Base-by-base conservation (phyloP, 1,284 basidiomycete species). In the Wallemia hederae region DNA sequence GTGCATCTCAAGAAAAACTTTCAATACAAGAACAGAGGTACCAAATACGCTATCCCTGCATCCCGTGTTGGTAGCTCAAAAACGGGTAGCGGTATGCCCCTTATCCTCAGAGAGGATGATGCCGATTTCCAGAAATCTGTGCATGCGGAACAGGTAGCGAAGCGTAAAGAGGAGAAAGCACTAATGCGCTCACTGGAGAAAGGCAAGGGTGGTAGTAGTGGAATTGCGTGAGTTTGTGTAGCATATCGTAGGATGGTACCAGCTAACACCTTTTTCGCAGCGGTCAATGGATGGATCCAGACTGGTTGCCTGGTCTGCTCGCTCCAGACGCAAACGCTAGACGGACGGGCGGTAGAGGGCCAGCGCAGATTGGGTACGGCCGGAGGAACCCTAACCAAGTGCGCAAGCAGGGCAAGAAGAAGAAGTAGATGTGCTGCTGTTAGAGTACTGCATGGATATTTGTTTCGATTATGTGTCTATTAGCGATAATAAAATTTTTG, bases 1-100 rank as follows among this genome's bases (percentile, higher is more conserved):
- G 77, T 96, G 9, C 90, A 97, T 72, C 79, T 96, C 60, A 94
- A 90, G 72, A 78, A 80, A 67, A 94, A 92, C 72, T 98, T 92
- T 72, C 88, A 92, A 69, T 96, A 92, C 75, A 82, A 81, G 64
- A 78, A 83, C 27, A 82, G 94, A 24, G 94, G 94, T 19, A 92
- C 89, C 11, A 84, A 83, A 67, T 98, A 87, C 72, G 81, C 88
- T 24, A 90, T 99, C 64, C 92, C 94, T 2, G 77, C 82, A 55
- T 88, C 94, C 24, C 92, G 90, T 69, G 75, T 84, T 39, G 91
- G 92, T 59, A 81, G 83, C 49, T 81, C 89, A 2, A 91, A 90
- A 72, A 84, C 69, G n/a, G 71, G 70, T 27, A 69, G 70, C 9
- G 73, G 85, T 1, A 5, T 49, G n/a, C 39, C 39, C 3, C 72